A percentile compares a stretch with the other conserved stretches of the same genome.
These are phyloP conservation scores for Aspergillus coremiiformis DNA, from an alignment of 495 filamentous ascomycete genomes.

Conservation along the genomic window DNA sequence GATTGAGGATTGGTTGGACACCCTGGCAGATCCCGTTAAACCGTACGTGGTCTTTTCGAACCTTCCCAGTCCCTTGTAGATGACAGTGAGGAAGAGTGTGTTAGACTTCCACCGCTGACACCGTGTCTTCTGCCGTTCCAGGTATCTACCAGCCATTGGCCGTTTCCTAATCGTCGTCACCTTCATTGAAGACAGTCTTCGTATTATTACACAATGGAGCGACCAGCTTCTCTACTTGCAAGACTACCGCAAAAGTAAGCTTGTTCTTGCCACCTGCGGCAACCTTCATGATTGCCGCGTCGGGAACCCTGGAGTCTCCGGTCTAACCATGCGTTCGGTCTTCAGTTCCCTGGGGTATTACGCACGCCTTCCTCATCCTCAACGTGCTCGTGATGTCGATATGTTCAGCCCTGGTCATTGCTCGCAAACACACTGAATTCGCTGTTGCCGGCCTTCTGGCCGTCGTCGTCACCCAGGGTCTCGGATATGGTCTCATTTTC, in stretches of 20 bases:
- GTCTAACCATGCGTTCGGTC: conserved; percentile 1
- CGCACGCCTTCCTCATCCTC: conserved; percentile 83
- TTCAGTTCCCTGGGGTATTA: conserved; percentile 79
- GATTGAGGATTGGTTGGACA: conserved; percentile 93
- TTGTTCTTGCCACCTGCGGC: conserved; percentile 5
- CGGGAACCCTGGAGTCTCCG: background rate
- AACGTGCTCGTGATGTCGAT: conserved; percentile 85
- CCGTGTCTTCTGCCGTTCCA: conserved; percentile 36
- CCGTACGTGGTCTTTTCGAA: conserved; percentile 59
- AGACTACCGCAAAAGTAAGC: conserved; percentile 86
- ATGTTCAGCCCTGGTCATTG: conserved; percentile 80
- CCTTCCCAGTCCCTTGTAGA: background rate
- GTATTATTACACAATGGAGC: conserved; percentile 96
- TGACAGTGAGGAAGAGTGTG: too few species aligned
- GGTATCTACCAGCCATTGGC: conserved; percentile 89
- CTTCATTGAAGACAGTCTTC: conserved; percentile 91
- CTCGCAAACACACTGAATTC: conserved; percentile 83
- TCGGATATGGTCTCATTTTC: conserved; percentile 97
- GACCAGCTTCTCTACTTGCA: conserved; percentile 91
- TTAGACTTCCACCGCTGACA: conserved; percentile 23
- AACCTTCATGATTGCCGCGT: background rate
- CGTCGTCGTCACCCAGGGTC: conserved; percentile 91
- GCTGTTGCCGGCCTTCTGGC: conserved; percentile 83
- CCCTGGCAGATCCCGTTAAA: conserved; percentile 82
- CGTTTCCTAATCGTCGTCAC: conserved; percentile 97